Base-by-base conservation (phyloP, 2,329 filamentous ascomycete genomes). In the Venturia aucupariae region DNA sequence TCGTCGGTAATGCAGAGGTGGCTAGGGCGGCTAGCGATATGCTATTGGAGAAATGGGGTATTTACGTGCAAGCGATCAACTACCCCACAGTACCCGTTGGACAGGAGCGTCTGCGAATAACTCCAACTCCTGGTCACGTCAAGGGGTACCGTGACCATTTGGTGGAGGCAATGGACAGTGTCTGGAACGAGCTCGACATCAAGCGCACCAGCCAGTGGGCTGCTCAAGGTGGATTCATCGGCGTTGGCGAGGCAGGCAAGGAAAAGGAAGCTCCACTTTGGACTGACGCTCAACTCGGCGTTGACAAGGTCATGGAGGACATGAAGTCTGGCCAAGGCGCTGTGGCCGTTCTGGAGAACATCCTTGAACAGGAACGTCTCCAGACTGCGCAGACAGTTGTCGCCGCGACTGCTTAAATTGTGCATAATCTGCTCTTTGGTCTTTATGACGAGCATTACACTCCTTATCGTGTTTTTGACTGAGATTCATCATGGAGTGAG, bases 41-140 rank as follows among this genome's bases (percentile, higher is more conserved):
- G 80, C 86, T 99, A 27, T 84, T 99, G 17, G 86, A 89, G 69
- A 89, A 96, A 69, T 90, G 96, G 80, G 85, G 87, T 67, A 97
- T 99, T 74, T 99, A 99, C 74, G 94, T 99, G 32, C 94, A 99
- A 79, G 92, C 91, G 64, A 97, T 99, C 83, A 99, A 99, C 80
- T 97, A 97, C 78, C 94, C 94, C 2, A 99, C 94, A 62, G 94
- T 99, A 2, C 94, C 94, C 2, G 91, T 96, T 7, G 94, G 94
- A n/a, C 92, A 99, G 80, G 94, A 99, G 78, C 88, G 94, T 65
- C 87, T 99, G 65, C 89, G 94, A 69, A 91, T 99, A 75, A 99
- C 94, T 1, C 94, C 94, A 0, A 99, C 94, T 0, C 94, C 94
- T 0, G 94, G 94, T 54, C 94, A 99, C 75, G 86, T 85, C 64